These are phyloP conservation scores for Schizonepeta tenuifolia DNA, from an alignment of 257 asterid genomes.

Conservation along the genomic window DNA sequence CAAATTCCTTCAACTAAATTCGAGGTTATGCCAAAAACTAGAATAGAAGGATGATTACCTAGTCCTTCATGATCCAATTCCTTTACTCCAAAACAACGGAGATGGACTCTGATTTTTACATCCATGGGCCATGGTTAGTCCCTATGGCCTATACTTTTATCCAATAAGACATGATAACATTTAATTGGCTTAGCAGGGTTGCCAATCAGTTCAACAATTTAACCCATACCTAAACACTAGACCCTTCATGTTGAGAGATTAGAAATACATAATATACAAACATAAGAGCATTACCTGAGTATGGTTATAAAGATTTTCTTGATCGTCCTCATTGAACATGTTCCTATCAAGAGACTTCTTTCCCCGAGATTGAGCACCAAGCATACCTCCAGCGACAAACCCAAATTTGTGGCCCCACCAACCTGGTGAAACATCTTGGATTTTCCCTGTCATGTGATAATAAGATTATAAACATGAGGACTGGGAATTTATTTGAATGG, in stretches of 20 bases:
- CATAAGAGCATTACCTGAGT: constrained; percentile 60
- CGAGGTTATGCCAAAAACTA: background rate
- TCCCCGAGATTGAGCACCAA: constrained; percentile 77
- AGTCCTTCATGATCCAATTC: too few relatives aligned
- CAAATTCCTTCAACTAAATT: background rate
- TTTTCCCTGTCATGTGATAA: constrained; percentile 39
- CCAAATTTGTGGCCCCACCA: constrained; percentile 97
- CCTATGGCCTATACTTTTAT: background rate
- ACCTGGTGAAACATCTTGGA: constrained; percentile 61
- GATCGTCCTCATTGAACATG: constrained; percentile 81
- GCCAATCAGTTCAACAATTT: background rate
- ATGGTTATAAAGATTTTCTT: constrained; percentile 90
- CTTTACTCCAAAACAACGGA: background rate
- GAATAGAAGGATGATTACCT: background rate
- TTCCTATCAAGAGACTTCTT: constrained; percentile 58
- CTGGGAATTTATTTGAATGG: background rate
- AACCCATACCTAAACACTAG: background rate
- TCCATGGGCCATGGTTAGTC: background rate
- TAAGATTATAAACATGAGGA: constrained; percentile 14
- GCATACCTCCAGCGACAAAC: constrained; percentile 82
- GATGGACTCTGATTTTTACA: background rate
- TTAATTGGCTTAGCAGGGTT: background rate
- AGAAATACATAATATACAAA: background rate
- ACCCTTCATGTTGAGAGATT: background rate
- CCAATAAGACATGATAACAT: constrained; percentile 5